These are phyloP conservation scores for Rhodotorula sp. DNA, from an alignment of 1,284 basidiomycete species.

Conservation along the genomic window DNA sequence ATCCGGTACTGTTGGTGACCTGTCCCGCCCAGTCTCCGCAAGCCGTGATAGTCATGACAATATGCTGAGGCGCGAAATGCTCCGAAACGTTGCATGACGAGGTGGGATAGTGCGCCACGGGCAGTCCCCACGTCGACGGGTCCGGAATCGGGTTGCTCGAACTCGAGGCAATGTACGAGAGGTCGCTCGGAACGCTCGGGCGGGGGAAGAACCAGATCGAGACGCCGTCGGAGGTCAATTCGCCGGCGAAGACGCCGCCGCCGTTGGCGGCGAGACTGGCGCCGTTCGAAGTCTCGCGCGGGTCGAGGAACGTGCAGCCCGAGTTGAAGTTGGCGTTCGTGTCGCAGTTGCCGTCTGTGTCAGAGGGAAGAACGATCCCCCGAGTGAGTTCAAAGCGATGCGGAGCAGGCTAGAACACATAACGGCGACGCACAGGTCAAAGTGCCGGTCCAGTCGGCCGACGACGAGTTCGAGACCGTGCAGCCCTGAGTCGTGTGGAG, in stretches of 20 bases:
- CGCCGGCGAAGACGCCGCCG: conserved; percentile 43
- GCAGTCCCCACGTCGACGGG: conserved; percentile 32
- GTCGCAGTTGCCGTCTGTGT: conserved; percentile 41
- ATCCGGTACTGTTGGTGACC: conserved; percentile 29
- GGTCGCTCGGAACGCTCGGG: conserved; percentile 25
- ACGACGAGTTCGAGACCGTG: conserved; percentile 31
- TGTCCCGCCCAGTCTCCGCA: conserved; percentile 39
- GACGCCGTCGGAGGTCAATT: conserved; percentile 28
- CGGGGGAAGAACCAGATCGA: conserved; percentile 41
- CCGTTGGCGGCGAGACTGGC: conserved; percentile 44
- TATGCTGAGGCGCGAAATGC: conserved; percentile 31
- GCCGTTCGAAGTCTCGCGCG: conserved; percentile 44
- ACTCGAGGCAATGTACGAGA: conserved; percentile 2
- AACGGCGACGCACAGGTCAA: conserved; percentile 33
- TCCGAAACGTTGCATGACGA: conserved; percentile 19
- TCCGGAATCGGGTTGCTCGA: conserved; percentile 19
- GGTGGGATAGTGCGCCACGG: conserved; percentile 19
- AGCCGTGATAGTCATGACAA: conserved; percentile 34
- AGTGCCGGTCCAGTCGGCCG: conserved; percentile 40
- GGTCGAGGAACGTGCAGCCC: conserved; percentile 59
- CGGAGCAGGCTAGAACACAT: too few species aligned
- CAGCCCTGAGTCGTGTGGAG: conserved; percentile 51
- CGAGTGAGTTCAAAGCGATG: background rate
- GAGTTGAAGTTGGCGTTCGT: conserved; percentile 51
- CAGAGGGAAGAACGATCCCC: too few species aligned